A percentile compares a stretch with the other conserved stretches of the same genome.
Conservation (phyloP, 2,329 filamentous ascomycete genomes). For the Sarocladium oryzae region DNA sequence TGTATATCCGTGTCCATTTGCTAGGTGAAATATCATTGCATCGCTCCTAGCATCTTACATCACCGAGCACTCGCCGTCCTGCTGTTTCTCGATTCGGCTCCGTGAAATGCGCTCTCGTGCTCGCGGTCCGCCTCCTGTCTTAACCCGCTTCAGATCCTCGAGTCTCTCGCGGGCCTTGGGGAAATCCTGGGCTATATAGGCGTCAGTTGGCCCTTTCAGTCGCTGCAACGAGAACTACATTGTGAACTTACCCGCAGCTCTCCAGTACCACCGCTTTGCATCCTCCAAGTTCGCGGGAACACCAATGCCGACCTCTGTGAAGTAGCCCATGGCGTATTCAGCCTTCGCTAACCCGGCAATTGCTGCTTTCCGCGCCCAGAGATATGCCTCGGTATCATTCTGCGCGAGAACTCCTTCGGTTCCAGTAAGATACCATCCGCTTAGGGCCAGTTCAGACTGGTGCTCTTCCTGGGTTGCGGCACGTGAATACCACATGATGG, state of each 20-base stretch:
- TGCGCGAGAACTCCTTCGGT: conserved; percentile 81
- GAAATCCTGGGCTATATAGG: conserved; percentile 73
- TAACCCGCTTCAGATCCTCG: conserved; percentile 81
- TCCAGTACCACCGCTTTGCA: conserved; percentile 96
- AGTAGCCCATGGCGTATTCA: conserved; percentile 96
- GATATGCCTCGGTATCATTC: conserved; percentile 90
- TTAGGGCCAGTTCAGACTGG: conserved; percentile 77
- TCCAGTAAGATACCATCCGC: conserved; percentile 93
- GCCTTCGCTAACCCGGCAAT: conserved; percentile 84
- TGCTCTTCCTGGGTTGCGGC: conserved; percentile 92
- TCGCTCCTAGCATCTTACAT: too few relatives aligned
- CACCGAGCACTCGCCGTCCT: conserved; percentile 75
- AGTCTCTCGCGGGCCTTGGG: conserved; percentile 87
- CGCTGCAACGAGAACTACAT: conserved; percentile 12
- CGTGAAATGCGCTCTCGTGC: conserved; percentile 73
- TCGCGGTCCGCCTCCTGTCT: conserved; percentile 61
- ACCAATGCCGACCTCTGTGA: conserved; percentile 91
- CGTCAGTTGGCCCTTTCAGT: conserved; percentile 18
- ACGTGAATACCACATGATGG: conserved; percentile 89
- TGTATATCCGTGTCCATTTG: background rate
- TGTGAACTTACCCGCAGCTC: conserved; percentile 76
- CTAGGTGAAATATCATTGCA: too few relatives aligned
- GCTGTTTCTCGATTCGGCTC: conserved; percentile 72
- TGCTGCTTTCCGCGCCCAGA: conserved; percentile 94
- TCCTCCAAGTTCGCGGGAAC: conserved; percentile 82